Evolutionary conservation across 2,329 filamentous ascomycete genomes (phyloP).

Genomic region (Leptosphaerulina australis): DNA sequence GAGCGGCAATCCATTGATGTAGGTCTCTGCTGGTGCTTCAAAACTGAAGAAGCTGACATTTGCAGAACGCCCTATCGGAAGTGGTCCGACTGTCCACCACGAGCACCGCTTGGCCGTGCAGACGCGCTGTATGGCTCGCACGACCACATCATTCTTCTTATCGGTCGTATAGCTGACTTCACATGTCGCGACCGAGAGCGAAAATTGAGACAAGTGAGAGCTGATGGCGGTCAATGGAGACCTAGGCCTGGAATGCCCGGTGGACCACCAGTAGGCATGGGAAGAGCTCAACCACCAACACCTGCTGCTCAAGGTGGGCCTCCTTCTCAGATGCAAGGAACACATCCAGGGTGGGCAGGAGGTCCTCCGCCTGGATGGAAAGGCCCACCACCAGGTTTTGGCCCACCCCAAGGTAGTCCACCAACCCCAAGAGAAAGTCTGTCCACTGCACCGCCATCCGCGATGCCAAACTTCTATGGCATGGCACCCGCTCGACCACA

Average conservation of each 20-base stretch:
- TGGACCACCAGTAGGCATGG: constrained; percentile 41
- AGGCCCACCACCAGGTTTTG: constrained; percentile 25
- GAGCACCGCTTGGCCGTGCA: constrained; percentile 76
- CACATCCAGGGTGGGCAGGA: constrained; percentile 32
- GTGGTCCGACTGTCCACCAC: constrained; percentile 87
- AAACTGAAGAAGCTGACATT: constrained; percentile 34
- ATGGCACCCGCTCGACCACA: constrained; percentile 54
- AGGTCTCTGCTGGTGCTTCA: constrained; percentile 52
- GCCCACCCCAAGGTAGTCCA: constrained; percentile 19
- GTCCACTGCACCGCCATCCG: constrained; percentile 25
- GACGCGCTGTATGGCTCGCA: constrained; percentile 86
- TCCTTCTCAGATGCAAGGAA: constrained; percentile 35
- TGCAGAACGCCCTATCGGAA: constrained; percentile 75
- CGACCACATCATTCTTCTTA: constrained; percentile 82
- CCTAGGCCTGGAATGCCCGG: constrained; percentile 58
- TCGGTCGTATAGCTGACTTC: constrained; percentile 81
- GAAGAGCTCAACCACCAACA: constrained; percentile 27
- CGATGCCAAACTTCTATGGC: constrained; percentile 58
- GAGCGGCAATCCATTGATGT: constrained; percentile 85
- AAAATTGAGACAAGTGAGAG: constrained; percentile 72
- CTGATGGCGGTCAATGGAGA: constrained; percentile 63
- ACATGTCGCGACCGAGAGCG: constrained; percentile 75
- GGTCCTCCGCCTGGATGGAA: constrained; percentile 28
- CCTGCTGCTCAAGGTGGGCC: constrained; percentile 27
- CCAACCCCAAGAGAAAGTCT: constrained; percentile 22